Base-by-base conservation (phyloP, 139 green algal genomes). In the Micractinium conductrix region DNA sequence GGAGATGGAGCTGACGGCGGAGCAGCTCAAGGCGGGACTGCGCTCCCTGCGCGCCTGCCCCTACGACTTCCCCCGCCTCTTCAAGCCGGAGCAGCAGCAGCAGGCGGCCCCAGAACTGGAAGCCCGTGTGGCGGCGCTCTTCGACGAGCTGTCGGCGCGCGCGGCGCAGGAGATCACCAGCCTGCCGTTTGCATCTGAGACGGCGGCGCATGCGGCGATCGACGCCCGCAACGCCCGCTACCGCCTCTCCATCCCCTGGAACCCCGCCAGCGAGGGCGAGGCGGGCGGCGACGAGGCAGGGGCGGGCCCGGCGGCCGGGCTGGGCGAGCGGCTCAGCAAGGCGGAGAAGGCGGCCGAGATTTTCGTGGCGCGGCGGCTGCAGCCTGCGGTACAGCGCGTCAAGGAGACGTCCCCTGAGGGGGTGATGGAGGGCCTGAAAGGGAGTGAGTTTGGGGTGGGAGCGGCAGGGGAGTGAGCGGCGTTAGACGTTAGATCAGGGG, bases 1-100 rank as follows among this genome's bases (percentile, higher is more conserved):
- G 14, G 95, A 97, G 74, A 95, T 98, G 92, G 86, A 93, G 86
- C 90, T 97, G 40, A 96, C 94, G 10, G 87, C 93, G 33, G 95
- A 97, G 55, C 91, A 96, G 87, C 84, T 97, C 48, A 94, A 94
- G 91, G 92, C 94, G 44, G 87, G 86, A 0, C 72, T 96, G 60
- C 87, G 92, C 26, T 50, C 88, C 7, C 88, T 96, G 21, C 83
- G 88, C 2, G 19, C 79, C 2, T 60, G 55, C 33, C 48, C 78
- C 30, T 63, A 71, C 26, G 79, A 84, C 55, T 94, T 94, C 75
- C 86, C 19, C 22, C 53, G 21, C 33, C 75, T 81, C 17, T 81
- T 71, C 75, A 63, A n/a, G 12, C 16, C 38, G 24, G 75, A 50
- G 35, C 22, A 40, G 75, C 75, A 43, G 75, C 19, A 21, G 24